A percentile compares a stretch with the other conserved stretches of the same genome.
Conservation (phyloP, 2,329 filamentous ascomycete species). For the Stachybotrys elegans region DNA sequence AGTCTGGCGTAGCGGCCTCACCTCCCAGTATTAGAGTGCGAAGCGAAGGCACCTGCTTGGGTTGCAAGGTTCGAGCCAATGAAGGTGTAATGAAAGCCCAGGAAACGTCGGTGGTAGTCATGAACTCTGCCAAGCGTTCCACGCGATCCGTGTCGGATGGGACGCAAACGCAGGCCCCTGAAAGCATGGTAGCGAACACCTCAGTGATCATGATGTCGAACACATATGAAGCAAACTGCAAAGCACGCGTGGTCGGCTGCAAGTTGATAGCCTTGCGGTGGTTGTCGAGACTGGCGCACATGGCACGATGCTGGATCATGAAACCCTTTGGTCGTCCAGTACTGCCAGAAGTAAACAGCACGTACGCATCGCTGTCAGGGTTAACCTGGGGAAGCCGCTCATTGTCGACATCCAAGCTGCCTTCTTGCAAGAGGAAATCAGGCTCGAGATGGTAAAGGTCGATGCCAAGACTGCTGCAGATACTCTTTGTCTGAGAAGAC, state of each 20-base stretch:
- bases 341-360: conserved; percentile 48
- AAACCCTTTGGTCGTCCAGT: conserved; percentile 45
- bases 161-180: conserved; percentile 16
- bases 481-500: no score
- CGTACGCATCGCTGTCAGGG: conserved; percentile 12
- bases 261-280: conserved; percentile 9
- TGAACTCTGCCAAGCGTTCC: conserved; percentile 8
- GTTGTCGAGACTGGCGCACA: conserved; percentile 6
- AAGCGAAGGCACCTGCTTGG: conserved; percentile 11
- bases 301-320: conserved; percentile 19
- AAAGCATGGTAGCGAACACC: conserved; percentile 6
- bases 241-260: not conserved
- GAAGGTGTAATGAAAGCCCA: conserved; percentile 19
- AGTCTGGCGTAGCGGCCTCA: conserved; percentile 11
- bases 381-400: not conserved
- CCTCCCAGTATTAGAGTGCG: conserved; percentile 13
- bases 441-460: no score
- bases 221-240: conserved; percentile 18
- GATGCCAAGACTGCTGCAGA: no score
- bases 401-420: not conserved
- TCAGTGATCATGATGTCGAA: conserved; percentile 17
- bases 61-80: conserved; percentile 8
- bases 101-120: conserved; percentile 10
- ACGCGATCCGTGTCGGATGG: conserved; percentile 15
- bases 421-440: conserved; percentile 2